Base-by-base conservation (phyloP, 345 rosid genomes). In the Conringia planisiliqua region DNA sequence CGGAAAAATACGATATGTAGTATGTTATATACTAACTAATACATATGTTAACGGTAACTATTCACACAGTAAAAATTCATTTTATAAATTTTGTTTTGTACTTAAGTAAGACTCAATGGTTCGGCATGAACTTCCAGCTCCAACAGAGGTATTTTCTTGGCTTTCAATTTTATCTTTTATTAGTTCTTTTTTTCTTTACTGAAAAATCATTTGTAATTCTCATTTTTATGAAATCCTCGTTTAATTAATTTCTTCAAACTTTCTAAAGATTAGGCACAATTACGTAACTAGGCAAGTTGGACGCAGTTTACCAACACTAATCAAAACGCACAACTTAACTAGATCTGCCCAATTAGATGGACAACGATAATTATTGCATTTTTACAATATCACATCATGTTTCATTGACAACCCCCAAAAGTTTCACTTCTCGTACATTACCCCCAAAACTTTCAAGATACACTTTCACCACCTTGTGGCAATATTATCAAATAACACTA, bases 281-380 rank as follows among this genome's bases (percentile, higher is more conserved):
- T 42, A 29, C 20, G 8, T 24, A 46, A 46, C 50, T 66, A 67
- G 17, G 73, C 55, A 75, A 67, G 68, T 48, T 68, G 62, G 6
- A 75, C 16, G 35, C 16, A 60, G 52, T 68, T 60, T 68, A 68
- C 74, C 62, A 44, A 68, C 74, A 68, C 56, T 68, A 75, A 75
- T 60, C 54, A 75, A 33, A 75, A 40, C n/a, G 51, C 57, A 60
- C 63, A 51, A 33, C 56, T 68, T 68, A 68, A 75, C 74, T 40
- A 52, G 57, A 68, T 66, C 44, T 66, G 46, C 13, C 78, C 59
- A 66, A 56, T 24, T 66, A 44, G 51, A 26, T 61, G 48, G 63
- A 60, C 69, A 68, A 7, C 32, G 42, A 24, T 27, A 30, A 51
- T 61, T 68, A 52, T 68, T 75, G 18, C 51, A 24, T 68, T 52